Conservation (phyloP, 2,329 filamentous ascomycete species). For the Aureobasidium uvarum region DNA sequence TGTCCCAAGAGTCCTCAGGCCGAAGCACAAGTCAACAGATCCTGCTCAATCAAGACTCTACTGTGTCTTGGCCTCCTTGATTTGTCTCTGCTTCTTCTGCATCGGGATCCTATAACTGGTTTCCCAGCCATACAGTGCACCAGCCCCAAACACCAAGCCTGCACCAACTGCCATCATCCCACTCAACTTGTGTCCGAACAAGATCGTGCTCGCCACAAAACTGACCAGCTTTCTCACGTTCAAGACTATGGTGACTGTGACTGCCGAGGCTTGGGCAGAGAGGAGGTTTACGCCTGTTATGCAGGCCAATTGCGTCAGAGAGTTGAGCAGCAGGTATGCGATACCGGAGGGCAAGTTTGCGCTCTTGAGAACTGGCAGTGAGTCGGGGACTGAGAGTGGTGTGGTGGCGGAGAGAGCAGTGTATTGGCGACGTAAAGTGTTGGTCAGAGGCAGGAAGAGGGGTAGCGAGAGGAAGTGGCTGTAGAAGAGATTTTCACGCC, state of each 20-base stretch:
- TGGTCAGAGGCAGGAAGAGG: constrained; percentile 70
- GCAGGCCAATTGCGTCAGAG: constrained; percentile 88
- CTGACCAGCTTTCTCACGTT: constrained; percentile 95
- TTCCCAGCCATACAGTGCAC: constrained; percentile 86
- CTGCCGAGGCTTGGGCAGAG: constrained; percentile 79
- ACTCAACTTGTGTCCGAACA: constrained; percentile 84
- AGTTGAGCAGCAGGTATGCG: constrained; percentile 69
- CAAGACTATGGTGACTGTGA: constrained; percentile 94
- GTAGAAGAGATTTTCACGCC: constrained; percentile 97
- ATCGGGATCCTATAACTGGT: constrained; percentile 48
- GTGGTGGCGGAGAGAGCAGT: constrained; percentile 61
- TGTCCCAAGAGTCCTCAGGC: too few species aligned
- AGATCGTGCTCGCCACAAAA: constrained; percentile 83
- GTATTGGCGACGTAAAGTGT: constrained; percentile 64
- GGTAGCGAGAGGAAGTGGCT: constrained; percentile 74
- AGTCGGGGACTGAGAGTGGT: constrained; percentile 47
- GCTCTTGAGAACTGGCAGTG: constrained; percentile 6
- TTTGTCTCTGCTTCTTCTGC: neutral
- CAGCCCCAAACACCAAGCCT: constrained; percentile 81
- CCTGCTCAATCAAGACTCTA: too few species aligned
- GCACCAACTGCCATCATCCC: constrained; percentile 77
- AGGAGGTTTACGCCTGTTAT: constrained; percentile 96
- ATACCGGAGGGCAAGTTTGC: constrained; percentile 61
- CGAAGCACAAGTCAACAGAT: too few species aligned
- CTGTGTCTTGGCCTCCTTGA: neutral